A percentile compares a stretch with the other conserved stretches of the same genome.
phyloP scores from a whole-genome alignment of 305 asterid species.

The Nicotiana rustica region DNA sequence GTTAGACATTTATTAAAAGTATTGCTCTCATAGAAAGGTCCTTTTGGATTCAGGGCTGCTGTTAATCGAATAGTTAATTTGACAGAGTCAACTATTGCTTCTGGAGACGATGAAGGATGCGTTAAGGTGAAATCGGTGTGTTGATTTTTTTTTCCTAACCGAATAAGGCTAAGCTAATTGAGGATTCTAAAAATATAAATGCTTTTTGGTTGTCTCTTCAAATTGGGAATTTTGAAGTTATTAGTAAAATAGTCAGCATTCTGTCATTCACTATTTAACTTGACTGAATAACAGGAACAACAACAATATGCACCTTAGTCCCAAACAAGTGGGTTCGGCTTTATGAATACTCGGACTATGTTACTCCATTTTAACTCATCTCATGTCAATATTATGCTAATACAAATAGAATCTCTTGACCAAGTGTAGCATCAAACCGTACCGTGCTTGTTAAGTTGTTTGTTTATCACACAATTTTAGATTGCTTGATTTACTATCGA shows the following conservation, averaged over 20 bases:
- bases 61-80: slow-evolving; percentile 80
- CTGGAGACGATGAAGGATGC: slow-evolving; percentile 92
- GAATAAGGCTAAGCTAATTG: slow-evolving; percentile 5
- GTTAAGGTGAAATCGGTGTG: slow-evolving; percentile 63
- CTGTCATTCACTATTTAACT: not conserved
- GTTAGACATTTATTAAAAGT: not conserved
- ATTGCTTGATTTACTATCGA: slow-evolving; percentile 10
- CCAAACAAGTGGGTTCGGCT: too few species aligned
- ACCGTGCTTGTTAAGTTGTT: not conserved
- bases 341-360: too few species aligned
- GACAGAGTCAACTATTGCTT: slow-evolving; percentile 86
- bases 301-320: too few species aligned
- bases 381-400: too few species aligned
- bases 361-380: too few species aligned
- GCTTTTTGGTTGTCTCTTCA: slow-evolving; percentile 21
- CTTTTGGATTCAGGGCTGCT: slow-evolving; percentile 66
- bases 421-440: not conserved
- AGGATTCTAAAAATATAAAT: slow-evolving; percentile 13
- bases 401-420: not conserved
- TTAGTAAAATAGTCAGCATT: slow-evolving; percentile 6
- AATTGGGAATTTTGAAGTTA: not conserved
- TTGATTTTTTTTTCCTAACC: not conserved
- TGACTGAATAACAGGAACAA: too few species aligned
- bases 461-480: not conserved
- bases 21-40: slow-evolving; percentile 32